These are phyloP conservation scores for Gossypium ekmanianum DNA, from an alignment of 345 rosid genomes.

Conservation along the genomic window DNA sequence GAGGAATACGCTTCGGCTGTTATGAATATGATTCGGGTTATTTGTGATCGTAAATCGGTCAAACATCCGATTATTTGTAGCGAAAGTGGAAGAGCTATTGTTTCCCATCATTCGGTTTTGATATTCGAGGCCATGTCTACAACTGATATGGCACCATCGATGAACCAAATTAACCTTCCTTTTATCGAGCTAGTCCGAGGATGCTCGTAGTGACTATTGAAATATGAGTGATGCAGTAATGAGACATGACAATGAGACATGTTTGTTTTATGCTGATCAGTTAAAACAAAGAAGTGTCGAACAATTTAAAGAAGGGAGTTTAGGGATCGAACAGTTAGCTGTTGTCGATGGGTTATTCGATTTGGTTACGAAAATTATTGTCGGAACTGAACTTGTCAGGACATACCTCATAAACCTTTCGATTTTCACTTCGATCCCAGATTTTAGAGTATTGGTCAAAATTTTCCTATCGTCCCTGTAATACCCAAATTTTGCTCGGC, in stretches of 20 bases:
- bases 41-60: constrained; percentile 64
- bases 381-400: constrained; percentile 47
- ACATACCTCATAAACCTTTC: constrained; percentile 86
- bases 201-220: constrained; percentile 53
- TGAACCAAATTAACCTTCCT: constrained; percentile 41
- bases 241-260: constrained; percentile 63
- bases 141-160: constrained; percentile 17
- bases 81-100: constrained; percentile 92
- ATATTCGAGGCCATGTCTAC: constrained; percentile 78
- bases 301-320: constrained; percentile 73
- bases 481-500: too few species aligned
- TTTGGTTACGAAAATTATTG: constrained; percentile 49
- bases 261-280: constrained; percentile 64
- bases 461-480: constrained; percentile 61
- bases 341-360: constrained; percentile 87
- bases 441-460: constrained; percentile 92
- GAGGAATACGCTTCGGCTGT: constrained; percentile 85
- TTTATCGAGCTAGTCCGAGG: constrained; percentile 53
- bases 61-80: constrained; percentile 81
- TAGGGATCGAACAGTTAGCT: constrained; percentile 78
- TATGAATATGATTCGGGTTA: constrained; percentile 53
- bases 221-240: constrained; percentile 50
- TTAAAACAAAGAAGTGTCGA: constrained; percentile 85
- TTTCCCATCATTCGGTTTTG: constrained; percentile 85
- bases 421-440: constrained; percentile 90